Conservation (phyloP, 1,284 basidiomycete genomes). For the Caloboletus inedulis region DNA sequence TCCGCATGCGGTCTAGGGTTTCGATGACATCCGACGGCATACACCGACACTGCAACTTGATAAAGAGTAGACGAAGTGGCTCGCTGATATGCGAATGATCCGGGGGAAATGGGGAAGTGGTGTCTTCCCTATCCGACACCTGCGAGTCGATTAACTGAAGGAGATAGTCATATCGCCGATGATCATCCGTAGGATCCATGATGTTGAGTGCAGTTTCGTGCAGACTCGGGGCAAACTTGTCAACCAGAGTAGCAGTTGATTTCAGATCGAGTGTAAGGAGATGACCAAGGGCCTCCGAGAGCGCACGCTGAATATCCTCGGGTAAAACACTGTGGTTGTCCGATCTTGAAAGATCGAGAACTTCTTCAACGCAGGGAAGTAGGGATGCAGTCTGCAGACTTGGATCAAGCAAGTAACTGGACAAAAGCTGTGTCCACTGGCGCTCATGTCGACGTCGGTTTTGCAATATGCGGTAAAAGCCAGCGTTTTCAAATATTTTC, state of each 20-base stretch:
- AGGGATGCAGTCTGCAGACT: slow-evolving; percentile 60
- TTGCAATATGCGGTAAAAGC: slow-evolving; percentile 89
- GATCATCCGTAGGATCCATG: slow-evolving; percentile 44
- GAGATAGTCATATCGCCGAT: slow-evolving; percentile 76
- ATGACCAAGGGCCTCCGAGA: slow-evolving; percentile 58
- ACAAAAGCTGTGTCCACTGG: slow-evolving; percentile 73
- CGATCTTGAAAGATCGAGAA: slow-evolving; percentile 48
- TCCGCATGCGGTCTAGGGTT: slow-evolving; percentile 55
- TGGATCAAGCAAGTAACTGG: slow-evolving; percentile 75
- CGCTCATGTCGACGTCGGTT: slow-evolving; percentile 74
- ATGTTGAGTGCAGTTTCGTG: slow-evolving; percentile 59
- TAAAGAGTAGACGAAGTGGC: slow-evolving; percentile 58
- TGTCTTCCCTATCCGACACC: slow-evolving; percentile 44
- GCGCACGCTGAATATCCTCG: slow-evolving; percentile 47
- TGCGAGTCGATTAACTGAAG: slow-evolving; percentile 64
- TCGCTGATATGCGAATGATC: slow-evolving; percentile 41
- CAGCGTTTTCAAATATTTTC: slow-evolving; percentile 73
- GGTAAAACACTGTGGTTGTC: slow-evolving; percentile 45
- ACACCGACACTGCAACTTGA: slow-evolving; percentile 71
- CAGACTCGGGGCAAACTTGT: slow-evolving; percentile 60
- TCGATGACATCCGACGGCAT: slow-evolving; percentile 66
- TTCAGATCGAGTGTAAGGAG: slow-evolving; percentile 63
- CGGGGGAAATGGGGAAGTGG: slow-evolving; percentile 18
- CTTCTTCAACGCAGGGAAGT: slow-evolving; percentile 62
- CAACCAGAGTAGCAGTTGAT: slow-evolving; percentile 73